These are phyloP conservation scores for Clonostachys rosea DNA, from an alignment of 2,329 filamentous ascomycete species.

Conservation along the genomic window DNA sequence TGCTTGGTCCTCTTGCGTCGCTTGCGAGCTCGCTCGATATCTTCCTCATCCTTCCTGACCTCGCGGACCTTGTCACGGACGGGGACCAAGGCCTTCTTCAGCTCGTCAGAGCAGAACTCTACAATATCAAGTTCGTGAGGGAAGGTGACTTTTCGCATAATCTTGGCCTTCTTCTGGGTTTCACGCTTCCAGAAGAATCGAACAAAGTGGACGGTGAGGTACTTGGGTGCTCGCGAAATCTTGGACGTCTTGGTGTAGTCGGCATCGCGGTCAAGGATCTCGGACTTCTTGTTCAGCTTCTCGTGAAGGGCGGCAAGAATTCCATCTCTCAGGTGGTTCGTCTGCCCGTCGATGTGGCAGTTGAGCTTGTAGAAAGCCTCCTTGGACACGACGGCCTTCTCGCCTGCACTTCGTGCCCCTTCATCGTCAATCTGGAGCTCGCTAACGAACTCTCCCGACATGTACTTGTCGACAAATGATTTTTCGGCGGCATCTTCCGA, in stretches of 20 bases:
- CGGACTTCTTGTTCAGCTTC: slow-evolving; percentile 86
- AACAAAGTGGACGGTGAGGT: slow-evolving; percentile 94
- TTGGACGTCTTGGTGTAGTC: slow-evolving; percentile 87
- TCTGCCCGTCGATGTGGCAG: slow-evolving; percentile 86
- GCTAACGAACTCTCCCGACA: slow-evolving; percentile 77
- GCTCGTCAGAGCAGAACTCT: slow-evolving; percentile 91
- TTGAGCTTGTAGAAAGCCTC: slow-evolving; percentile 89
- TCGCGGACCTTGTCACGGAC: slow-evolving; percentile 97
- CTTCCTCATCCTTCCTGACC: slow-evolving; percentile 89
- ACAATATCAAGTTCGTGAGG: slow-evolving; percentile 88
- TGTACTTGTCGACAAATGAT: slow-evolving; percentile 86
- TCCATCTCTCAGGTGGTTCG: slow-evolving; percentile 88
- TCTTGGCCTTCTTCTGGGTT: slow-evolving; percentile 97
- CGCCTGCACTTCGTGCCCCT: slow-evolving; percentile 67
- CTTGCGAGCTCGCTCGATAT: slow-evolving; percentile 87
- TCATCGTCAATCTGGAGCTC: slow-evolving; percentile 80
- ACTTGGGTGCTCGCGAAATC: slow-evolving; percentile 87
- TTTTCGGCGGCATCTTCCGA: slow-evolving; percentile 39
- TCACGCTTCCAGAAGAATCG: slow-evolving; percentile 98
- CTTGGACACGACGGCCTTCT: slow-evolving; percentile 61
- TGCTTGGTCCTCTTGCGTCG: slow-evolving; percentile 69
- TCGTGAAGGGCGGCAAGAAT: slow-evolving; percentile 78
- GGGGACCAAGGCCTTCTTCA: slow-evolving; percentile 78
- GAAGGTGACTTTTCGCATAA: slow-evolving; percentile 98
- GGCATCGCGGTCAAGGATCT: slow-evolving; percentile 71